These are phyloP conservation scores for Leccinum disarticulatum DNA, from an alignment of 768 basidiomycete species.

Conservation along the genomic window DNA sequence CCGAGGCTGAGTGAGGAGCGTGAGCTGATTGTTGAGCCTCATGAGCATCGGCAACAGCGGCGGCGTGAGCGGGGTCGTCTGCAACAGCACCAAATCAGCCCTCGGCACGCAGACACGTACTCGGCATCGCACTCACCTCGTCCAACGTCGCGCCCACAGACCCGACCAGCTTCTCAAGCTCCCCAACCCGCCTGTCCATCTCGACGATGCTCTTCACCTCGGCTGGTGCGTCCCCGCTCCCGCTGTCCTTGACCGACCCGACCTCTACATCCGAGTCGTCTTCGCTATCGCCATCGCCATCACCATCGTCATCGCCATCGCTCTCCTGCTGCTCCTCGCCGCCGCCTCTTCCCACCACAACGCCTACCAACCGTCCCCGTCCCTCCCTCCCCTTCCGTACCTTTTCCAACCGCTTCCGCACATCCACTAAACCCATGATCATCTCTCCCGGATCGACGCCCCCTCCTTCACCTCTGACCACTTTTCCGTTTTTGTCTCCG, in stretches of 20 bases:
- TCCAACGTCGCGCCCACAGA: slow-evolving; percentile 77
- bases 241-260: not conserved
- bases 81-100: slow-evolving; percentile 5
- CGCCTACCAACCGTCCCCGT: slow-evolving; percentile 59
- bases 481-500: no score
- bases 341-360: slow-evolving; percentile 40
- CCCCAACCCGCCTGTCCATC: slow-evolving; percentile 81
- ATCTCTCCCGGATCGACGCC: slow-evolving; percentile 72
- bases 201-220: slow-evolving; percentile 59
- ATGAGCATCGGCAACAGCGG: slow-evolving; percentile 82
- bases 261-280: not conserved
- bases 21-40: slow-evolving; percentile 81
- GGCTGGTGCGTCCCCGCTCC: slow-evolving; percentile 25
- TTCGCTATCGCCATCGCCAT: slow-evolving; percentile 3
- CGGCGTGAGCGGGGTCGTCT: slow-evolving; percentile 73
- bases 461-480: slow-evolving; percentile 30
- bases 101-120: not conserved
- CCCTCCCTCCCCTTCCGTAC: slow-evolving; percentile 67
- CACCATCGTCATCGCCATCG: not conserved
- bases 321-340: slow-evolving; percentile 10
- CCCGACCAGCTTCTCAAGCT: slow-evolving; percentile 81
- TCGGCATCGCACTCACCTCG: slow-evolving; percentile 51
- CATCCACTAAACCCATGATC: slow-evolving; percentile 75
- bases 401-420: slow-evolving; percentile 65
- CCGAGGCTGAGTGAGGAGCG: slow-evolving; percentile 89